These are phyloP conservation scores for Echium plantagineum DNA, from an alignment of 257 asterid genomes.

Conservation along the genomic window DNA sequence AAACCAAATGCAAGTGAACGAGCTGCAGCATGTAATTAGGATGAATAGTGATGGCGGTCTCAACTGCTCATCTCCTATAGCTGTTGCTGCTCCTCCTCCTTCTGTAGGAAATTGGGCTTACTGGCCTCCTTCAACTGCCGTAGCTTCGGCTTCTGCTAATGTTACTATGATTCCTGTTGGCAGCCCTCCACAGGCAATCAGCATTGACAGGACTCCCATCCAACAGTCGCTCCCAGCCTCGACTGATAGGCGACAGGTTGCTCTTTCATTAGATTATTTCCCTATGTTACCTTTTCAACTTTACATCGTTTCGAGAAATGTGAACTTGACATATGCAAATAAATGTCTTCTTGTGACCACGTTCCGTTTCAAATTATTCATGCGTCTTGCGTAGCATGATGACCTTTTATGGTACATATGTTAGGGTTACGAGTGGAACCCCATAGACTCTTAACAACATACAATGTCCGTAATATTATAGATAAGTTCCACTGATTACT, in stretches of 20 bases:
- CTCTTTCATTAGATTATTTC: background rate
- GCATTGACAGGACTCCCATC: constrained; percentile 13
- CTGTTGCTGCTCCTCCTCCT: background rate
- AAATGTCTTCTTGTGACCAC: background rate
- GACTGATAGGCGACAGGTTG: constrained; percentile 35
- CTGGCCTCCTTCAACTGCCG: constrained; percentile 28
- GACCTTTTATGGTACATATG: too few species aligned
- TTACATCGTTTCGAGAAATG: background rate
- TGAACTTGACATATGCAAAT: too few species aligned
- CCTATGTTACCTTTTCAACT: background rate
- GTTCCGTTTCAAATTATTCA: background rate
- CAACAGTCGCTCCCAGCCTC: constrained; percentile 26
- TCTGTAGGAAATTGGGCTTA: constrained; percentile 32
- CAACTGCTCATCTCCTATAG: constrained; percentile 13
- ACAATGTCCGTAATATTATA: too few species aligned
- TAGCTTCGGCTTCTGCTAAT: background rate
- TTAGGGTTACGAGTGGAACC: too few species aligned
- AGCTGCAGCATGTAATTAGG: constrained; percentile 9
- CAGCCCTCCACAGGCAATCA: constrained; percentile 16
- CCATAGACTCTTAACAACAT: too few species aligned
- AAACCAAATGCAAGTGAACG: background rate
- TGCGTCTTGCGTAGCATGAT: background rate
- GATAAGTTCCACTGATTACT: too few species aligned
- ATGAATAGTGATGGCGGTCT: constrained; percentile 9
- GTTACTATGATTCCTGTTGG: constrained; percentile 12